phyloP scores from a whole-genome alignment of 495 filamentous ascomycete genomes.

The Xylaria intraflava region DNA sequence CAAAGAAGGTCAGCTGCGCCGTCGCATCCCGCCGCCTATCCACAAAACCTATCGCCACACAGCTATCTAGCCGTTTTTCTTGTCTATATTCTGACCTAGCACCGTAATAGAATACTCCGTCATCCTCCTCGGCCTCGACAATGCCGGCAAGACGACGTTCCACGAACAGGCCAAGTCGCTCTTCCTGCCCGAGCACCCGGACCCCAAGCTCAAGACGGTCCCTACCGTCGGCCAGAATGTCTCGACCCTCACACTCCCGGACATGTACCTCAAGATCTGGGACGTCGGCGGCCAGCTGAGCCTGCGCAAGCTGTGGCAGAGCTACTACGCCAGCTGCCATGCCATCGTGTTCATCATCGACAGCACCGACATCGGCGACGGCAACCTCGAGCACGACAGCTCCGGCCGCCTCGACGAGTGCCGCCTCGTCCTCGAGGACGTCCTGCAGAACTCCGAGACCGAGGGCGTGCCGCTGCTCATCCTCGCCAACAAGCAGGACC shows the following conservation, averaged over 20 bases:
- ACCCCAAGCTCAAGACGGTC: conserved; percentile 65
- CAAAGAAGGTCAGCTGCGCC: conserved; percentile 66
- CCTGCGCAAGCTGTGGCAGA: conserved; percentile 88
- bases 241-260: conserved; percentile 73
- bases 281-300: conserved; percentile 91
- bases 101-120: conserved; percentile 78
- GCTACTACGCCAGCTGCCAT: conserved; percentile 87
- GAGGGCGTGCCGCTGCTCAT: conserved; percentile 88
- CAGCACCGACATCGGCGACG: conserved; percentile 82
- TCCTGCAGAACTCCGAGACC: conserved; percentile 76
- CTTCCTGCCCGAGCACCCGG: conserved; percentile 60
- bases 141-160: conserved; percentile 97
- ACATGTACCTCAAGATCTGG: conserved; percentile 98
- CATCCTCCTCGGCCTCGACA: conserved; percentile 93
- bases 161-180: conserved; percentile 91
- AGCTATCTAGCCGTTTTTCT: background rate
- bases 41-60: background rate
- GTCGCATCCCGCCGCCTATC: background rate
- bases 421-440: conserved; percentile 78
- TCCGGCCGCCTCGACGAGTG: conserved; percentile 74
- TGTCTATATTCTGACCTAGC: background rate
- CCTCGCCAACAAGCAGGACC: conserved; percentile 94
- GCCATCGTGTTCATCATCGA: conserved; percentile 98
- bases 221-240: conserved; percentile 98
- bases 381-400: conserved; percentile 53